A percentile compares a stretch with the other conserved stretches of the same genome.
Evolutionary conservation across 2,329 filamentous ascomycete genomes (phyloP).

Genomic region (Rhynchosporium agropyri): DNA sequence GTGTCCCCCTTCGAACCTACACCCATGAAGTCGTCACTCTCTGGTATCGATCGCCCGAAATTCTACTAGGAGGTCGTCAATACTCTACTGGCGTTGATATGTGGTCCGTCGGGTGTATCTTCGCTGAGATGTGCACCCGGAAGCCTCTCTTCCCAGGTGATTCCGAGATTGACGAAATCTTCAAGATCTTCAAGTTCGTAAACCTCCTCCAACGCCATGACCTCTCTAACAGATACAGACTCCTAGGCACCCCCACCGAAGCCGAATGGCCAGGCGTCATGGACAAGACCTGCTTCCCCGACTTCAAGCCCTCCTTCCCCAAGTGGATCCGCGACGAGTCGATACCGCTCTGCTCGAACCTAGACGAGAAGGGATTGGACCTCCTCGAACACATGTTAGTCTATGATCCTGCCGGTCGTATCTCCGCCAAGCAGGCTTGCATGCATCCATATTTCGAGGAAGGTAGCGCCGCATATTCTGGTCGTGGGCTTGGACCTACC

Average conservation of each 20-base stretch:
- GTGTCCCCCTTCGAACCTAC: conserved; percentile 87
- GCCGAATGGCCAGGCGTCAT: conserved; percentile 79
- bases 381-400: conserved; percentile 73
- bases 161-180: conserved; percentile 91
- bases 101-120: conserved; percentile 95
- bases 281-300: conserved; percentile 76
- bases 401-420: conserved; percentile 83
- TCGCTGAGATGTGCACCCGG: conserved; percentile 93
- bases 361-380: conserved; percentile 73
- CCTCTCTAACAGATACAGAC: conserved; percentile 48
- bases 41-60: conserved; percentile 91
- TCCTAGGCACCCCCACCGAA: conserved; percentile 83
- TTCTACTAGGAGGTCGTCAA: conserved; percentile 85
- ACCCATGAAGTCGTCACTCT: conserved; percentile 94
- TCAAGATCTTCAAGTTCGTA: conserved; percentile 85
- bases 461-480: conserved; percentile 42
- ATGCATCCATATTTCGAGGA: conserved; percentile 78
- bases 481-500: conserved; percentile 40
- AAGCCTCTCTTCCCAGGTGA: conserved; percentile 92
- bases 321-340: conserved; percentile 80
- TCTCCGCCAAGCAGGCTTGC: conserved; percentile 87
- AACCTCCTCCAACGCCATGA: not conserved
- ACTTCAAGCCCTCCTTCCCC: conserved; percentile 90
- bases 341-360: conserved; percentile 66
- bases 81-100: conserved; percentile 95